phyloP scores from a whole-genome alignment of 2,329 filamentous ascomycete species.

The Xylariaceae sp. region DNA sequence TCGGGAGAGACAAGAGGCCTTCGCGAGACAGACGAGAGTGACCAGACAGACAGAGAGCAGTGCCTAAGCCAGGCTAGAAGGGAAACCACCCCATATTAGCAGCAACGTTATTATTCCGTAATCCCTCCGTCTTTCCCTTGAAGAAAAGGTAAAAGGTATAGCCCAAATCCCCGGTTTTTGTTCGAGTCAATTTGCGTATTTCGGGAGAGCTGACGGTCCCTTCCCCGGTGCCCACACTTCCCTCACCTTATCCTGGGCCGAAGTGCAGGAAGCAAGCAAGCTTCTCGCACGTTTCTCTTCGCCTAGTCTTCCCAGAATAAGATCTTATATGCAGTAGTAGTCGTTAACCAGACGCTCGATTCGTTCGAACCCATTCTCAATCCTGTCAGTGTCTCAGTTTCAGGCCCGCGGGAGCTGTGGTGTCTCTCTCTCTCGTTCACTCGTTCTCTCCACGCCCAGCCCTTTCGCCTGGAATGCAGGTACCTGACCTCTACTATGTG shows the following conservation, averaged over 20 bases:
- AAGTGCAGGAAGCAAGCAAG: not conserved
- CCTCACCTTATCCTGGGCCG: not conserved
- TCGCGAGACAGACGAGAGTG: too few relatives aligned
- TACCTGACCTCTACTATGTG: not conserved
- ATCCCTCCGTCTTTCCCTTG: too few relatives aligned
- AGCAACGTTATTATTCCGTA: too few relatives aligned
- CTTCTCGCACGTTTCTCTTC: not conserved
- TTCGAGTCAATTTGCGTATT: not conserved
- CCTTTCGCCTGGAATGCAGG: not conserved
- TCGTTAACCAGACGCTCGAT: not conserved
- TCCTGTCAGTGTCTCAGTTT: not conserved
- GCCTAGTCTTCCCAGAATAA: conserved; percentile 1
- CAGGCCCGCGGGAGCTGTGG: conserved; percentile 2
- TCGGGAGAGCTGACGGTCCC: not conserved
- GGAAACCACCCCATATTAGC: too few relatives aligned
- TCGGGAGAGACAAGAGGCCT: not conserved
- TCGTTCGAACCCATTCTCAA: conserved; percentile 1
- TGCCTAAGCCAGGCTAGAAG: too few relatives aligned
- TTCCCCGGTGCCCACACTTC: not conserved
- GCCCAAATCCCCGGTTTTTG: not conserved
- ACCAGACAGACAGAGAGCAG: too few relatives aligned
- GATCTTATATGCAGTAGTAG: conserved; percentile 20
- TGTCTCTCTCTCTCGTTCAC: not conserved
- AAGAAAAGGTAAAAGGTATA: too few relatives aligned
- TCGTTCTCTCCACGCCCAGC: not conserved